Evolutionary conservation across 352 stramenopile genomes (phyloP), one percentile per base, ranked within the genome.

Genomic region (Globisporangium iwayamae): DNA sequence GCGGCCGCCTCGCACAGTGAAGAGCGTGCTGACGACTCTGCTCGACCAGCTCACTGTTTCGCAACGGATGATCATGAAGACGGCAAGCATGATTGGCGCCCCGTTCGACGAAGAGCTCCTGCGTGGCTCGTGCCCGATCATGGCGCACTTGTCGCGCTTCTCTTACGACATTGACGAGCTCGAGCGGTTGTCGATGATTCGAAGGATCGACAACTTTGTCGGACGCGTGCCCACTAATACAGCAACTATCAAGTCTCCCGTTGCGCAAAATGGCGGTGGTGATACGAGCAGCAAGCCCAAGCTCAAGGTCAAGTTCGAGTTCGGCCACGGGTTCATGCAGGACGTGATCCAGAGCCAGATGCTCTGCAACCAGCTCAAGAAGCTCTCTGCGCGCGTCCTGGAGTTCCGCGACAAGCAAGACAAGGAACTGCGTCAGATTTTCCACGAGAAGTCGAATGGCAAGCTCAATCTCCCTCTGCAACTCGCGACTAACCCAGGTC

Each of bases 1-100:
- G 22, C 75, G 76, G 10, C 83, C 86, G 1, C 87, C 87, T 36
- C 73, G 79, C n/a, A 91, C 81, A 0, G 76, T 96, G 25, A 96
- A 96, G 61, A 92, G 81, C 45, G 83, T 96, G 2, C 69, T 96
- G 16, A 93, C 85, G 28, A 94, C 85, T 14, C 69, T 92, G 71
- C 70, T 96, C 3, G 87, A 96, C 47, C 83, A 93, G 55, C 72
- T 96, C 20, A 91, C 82, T 1, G 81, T 93, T 1, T 93, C 83
- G 7, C 87, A 96, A 64, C 78, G 81, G 32, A 93, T 94, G 82
- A 72, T 96, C 14, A 84, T 96, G 76, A 96, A 96, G 65, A 96
- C 87, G 11, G 87, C 87, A 8, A 96, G 85, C 53, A 80, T 89
- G 22, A 88, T 96, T 32, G 87, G 83, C 7, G 70, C 80, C 4